Conservation (phyloP, 2,329 filamentous ascomycete species). For the Triangularia verruculosa region DNA sequence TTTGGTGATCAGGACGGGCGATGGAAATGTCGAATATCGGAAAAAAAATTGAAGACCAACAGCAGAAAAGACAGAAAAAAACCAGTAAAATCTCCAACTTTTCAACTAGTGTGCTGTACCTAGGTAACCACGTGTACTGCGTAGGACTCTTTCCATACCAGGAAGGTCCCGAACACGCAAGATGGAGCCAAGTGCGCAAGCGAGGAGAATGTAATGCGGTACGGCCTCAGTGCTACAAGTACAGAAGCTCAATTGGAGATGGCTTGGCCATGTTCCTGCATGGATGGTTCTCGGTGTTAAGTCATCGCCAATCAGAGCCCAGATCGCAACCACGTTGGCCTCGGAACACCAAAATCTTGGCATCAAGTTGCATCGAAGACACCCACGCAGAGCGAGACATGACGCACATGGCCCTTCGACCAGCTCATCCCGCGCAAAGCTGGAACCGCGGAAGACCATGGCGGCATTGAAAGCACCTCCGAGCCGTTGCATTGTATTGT, state of each 20-base stretch:
- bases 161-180: neutral
- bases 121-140: slow-evolving; percentile 6
- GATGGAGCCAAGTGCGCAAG: neutral
- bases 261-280: slow-evolving; percentile 14
- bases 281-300: neutral
- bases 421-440: neutral
- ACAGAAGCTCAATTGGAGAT: neutral
- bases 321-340: slow-evolving; percentile 20
- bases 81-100: neutral
- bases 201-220: neutral
- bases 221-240: neutral
- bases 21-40: neutral
- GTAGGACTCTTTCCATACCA: neutral
- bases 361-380: neutral
- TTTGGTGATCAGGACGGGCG: neutral
- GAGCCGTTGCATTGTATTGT: neutral
- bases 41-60: neutral
- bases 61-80: neutral
- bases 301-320: slow-evolving; percentile 23
- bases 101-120: no score
- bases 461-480: neutral
- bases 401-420: neutral
- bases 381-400: neutral
- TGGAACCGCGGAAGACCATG: neutral
- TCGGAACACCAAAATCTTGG: slow-evolving; percentile 9